Conservation (phyloP, 2,329 filamentous ascomycete genomes). For the Zymoseptoria pseudotritici region DNA sequence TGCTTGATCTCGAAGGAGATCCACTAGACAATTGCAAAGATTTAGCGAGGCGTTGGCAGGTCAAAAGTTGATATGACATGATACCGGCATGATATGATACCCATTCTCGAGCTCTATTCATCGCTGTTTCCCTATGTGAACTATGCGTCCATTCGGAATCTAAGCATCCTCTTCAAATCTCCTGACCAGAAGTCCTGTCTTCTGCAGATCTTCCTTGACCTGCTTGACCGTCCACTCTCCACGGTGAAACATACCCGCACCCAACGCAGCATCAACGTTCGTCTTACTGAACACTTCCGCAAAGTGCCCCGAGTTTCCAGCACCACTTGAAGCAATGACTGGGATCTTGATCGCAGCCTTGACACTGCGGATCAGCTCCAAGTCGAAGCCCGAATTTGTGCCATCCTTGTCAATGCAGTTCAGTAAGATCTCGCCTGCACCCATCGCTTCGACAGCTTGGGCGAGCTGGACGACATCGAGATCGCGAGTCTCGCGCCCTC, state of each 20-base stretch:
- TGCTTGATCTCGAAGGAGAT: slow-evolving; percentile 40
- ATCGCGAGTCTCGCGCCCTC: slow-evolving; percentile 87
- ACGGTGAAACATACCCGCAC: slow-evolving; percentile 95
- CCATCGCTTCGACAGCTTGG: slow-evolving; percentile 90
- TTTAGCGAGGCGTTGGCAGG: slow-evolving; percentile 4
- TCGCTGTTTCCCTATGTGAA: not conserved
- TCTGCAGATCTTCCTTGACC: slow-evolving; percentile 75
- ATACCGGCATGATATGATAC: not conserved
- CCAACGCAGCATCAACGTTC: slow-evolving; percentile 81
- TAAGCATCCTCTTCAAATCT: slow-evolving; percentile 57
- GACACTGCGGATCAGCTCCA: slow-evolving; percentile 82
- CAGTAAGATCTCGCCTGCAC: slow-evolving; percentile 83
- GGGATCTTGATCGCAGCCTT: slow-evolving; percentile 84
- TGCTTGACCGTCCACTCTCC: slow-evolving; percentile 91
- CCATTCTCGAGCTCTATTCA: not conserved
- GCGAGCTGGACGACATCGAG: slow-evolving; percentile 85
- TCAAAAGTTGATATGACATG: not conserved
- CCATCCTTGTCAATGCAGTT: slow-evolving; percentile 98
- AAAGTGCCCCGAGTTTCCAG: slow-evolving; percentile 82
- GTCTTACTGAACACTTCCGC: slow-evolving; percentile 83
- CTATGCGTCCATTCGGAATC: not conserved
- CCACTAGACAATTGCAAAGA: not conserved
- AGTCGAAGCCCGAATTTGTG: slow-evolving; percentile 87
- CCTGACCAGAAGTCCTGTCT: slow-evolving; percentile 68
- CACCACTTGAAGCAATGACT: slow-evolving; percentile 90